A percentile compares a stretch with the other conserved stretches of the same genome.
Evolutionary conservation across 140 eudicot genomes (phyloP).

Genomic region (Stevia rebaudiana): DNA sequence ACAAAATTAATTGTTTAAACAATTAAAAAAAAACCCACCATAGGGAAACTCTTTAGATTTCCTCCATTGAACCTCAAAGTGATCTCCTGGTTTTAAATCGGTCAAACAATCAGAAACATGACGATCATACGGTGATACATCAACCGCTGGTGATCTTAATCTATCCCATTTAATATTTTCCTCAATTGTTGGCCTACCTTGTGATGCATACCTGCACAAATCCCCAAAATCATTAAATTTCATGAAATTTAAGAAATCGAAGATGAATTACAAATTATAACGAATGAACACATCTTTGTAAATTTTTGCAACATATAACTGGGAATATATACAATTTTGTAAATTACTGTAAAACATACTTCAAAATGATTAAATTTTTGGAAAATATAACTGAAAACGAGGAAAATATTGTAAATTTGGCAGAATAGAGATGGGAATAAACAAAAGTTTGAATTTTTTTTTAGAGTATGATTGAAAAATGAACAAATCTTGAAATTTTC

Average conservation of each 20-base stretch:
- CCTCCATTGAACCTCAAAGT: conserved; percentile 94
- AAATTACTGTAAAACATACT: too few species aligned
- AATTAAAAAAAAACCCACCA: conserved; percentile 39
- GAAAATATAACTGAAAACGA: background rate
- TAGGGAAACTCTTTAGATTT: conserved; percentile 71
- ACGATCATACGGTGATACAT: conserved; percentile 56
- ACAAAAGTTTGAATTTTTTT: background rate
- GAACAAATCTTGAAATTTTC: background rate
- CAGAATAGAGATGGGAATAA: background rate
- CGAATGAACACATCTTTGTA: background rate
- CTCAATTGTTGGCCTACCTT: conserved; percentile 70
- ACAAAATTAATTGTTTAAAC: background rate
- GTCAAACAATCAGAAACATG: conserved; percentile 58
- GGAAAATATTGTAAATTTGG: background rate
- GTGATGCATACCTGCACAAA: conserved; percentile 45
- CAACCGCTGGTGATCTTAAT: conserved; percentile 62
- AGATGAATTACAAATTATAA: background rate
- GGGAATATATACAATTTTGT: background rate
- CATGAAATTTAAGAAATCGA: background rate
- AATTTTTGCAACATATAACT: background rate
- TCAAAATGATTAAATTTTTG: background rate
- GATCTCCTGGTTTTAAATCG: conserved; percentile 75
- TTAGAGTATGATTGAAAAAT: background rate
- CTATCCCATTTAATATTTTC: conserved; percentile 74
- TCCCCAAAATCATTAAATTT: background rate